These are phyloP conservation scores for Pythium oligandrum DNA, from an alignment of 352 stramenopile species.

Conservation along the genomic window DNA sequence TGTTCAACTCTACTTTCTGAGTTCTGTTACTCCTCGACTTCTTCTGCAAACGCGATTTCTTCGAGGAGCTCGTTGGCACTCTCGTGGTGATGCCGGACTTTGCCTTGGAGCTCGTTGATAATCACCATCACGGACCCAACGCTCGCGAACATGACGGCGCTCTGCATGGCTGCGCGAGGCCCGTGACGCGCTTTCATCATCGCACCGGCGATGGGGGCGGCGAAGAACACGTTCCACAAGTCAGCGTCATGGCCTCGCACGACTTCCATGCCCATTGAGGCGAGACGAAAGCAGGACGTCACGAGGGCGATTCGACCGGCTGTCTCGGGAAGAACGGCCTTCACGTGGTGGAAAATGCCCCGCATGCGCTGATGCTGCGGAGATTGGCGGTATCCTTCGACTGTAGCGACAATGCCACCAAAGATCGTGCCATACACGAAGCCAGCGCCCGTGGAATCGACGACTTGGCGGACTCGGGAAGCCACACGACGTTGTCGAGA, in stretches of 20 bases:
- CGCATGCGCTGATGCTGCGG: slow-evolving; percentile 25
- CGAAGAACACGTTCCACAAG: slow-evolving; percentile 33
- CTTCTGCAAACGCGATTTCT: slow-evolving; percentile 39
- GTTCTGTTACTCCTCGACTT: slow-evolving; percentile 30
- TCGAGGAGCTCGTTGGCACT: slow-evolving; percentile 31
- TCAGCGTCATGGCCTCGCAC: slow-evolving; percentile 19
- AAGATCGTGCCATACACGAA: slow-evolving; percentile 45
- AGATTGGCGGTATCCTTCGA: slow-evolving; percentile 26
- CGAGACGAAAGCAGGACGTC: slow-evolving; percentile 29
- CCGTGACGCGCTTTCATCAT: slow-evolving; percentile 25
- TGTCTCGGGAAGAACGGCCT: slow-evolving; percentile 25
- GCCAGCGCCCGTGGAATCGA: slow-evolving; percentile 26
- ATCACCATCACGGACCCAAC: slow-evolving; percentile 22
- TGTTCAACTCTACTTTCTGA: too few relatives aligned
- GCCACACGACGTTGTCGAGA: too few relatives aligned
- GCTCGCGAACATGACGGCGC: slow-evolving; percentile 18
- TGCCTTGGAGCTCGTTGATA: slow-evolving; percentile 24
- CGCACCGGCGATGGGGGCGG: slow-evolving; percentile 23
- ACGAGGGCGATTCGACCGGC: slow-evolving; percentile 37
- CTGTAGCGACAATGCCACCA: slow-evolving; percentile 22
- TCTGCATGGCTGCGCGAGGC: slow-evolving; percentile 21
- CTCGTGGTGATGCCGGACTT: slow-evolving; percentile 24
- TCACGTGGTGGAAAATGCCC: slow-evolving; percentile 29
- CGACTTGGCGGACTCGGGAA: too few relatives aligned
- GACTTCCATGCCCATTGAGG: slow-evolving; percentile 19